Evolutionary conservation across 345 rosid species (phyloP).

Genomic region (Hibiscus mutabilis): DNA sequence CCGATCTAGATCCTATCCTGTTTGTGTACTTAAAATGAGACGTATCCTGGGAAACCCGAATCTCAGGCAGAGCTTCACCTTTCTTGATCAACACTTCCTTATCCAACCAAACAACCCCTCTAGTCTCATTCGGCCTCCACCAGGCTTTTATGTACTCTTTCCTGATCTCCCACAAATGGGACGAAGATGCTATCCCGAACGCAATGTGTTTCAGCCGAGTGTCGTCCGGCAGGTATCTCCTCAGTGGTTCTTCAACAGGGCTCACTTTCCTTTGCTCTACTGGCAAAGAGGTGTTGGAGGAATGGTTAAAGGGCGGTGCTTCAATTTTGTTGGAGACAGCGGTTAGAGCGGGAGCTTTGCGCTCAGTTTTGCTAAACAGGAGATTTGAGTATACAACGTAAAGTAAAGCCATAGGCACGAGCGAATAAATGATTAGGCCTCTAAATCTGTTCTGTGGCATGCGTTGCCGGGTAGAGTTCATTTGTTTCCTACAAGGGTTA

Average conservation of each 20-base stretch:
- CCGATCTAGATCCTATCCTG: constrained; percentile 56
- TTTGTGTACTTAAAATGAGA: constrained; percentile 62
- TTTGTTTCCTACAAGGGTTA: not conserved
- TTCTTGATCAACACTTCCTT: constrained; percentile 27
- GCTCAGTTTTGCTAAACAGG: constrained; percentile 21
- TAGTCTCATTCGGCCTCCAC: constrained; percentile 66
- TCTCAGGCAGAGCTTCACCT: constrained; percentile 41
- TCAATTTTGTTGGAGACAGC: constrained; percentile 9
- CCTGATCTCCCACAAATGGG: constrained; percentile 59
- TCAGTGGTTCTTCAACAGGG: constrained; percentile 10
- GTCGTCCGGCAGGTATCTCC: constrained; percentile 19
- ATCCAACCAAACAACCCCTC: constrained; percentile 79
- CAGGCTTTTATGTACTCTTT: constrained; percentile 74
- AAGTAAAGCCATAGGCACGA: constrained; percentile 36
- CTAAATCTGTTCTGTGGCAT: constrained; percentile 21
- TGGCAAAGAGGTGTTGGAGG: constrained; percentile 17
- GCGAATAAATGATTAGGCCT: constrained; percentile 36
- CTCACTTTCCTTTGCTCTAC: not conserved
- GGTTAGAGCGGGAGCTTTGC: constrained; percentile 14
- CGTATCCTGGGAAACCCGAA: constrained; percentile 58
- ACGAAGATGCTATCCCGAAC: constrained; percentile 68
- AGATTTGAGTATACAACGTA: constrained; percentile 45
- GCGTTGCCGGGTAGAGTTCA: constrained; percentile 20
- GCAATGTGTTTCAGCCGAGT: constrained; percentile 58
- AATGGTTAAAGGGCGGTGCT: constrained; percentile 3